Base-by-base conservation (phyloP, 441 rosid species). In the Aleurites moluccanus region DNA sequence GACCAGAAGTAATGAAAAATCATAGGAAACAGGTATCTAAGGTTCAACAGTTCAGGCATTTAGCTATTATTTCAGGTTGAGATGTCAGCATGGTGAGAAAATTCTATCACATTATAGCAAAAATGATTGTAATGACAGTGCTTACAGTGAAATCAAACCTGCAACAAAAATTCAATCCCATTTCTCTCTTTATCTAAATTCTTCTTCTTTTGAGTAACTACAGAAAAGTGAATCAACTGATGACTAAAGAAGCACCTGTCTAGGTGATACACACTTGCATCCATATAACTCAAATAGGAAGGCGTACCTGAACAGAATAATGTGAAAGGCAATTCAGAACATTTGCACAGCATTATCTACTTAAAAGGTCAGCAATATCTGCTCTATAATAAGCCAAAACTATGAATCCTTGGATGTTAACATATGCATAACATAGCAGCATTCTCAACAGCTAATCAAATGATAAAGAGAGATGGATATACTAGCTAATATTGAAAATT, bases 331-430 rank as follows among this genome's bases (percentile, higher is more conserved):
- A 1, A 44, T 72, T 49, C 67, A 28, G 67, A 72, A 44, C 38
- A 49, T 21, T 40, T 57, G 49, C 27, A 21, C 73, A 23, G 65
- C 13, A 21, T 38, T 11, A 40, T 56, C 53, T 33, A 52, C 49
- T 16, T 16, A 71, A 42, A 33, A 27, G 10, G 6, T 27, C 1
- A 45, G 13, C 16, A 71, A 28, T 45, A 25, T 57, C 40, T 57
- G 42, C 33, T 59, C 73, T 56, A 53, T 49, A 38, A 61, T 45
- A 72, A 28, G 27, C 55, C 35, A 70, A 57, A 40, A 40, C 65
- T 18, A 40, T 40, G 23, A 21, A 25, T 40, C 38, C 40, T 52
- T 56, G 45, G 21, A 57, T 15, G 56, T 44, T 45, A n/a, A 44
- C 44, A 44, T 60, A 59, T 35, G 4, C 4, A 35, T 27, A 21